Percentiles rank a stretch among this genome's conserved stretches.
Evolutionary conservation across 352 stramenopile species (phyloP).

Genomic region (Phytophthora syringae): DNA sequence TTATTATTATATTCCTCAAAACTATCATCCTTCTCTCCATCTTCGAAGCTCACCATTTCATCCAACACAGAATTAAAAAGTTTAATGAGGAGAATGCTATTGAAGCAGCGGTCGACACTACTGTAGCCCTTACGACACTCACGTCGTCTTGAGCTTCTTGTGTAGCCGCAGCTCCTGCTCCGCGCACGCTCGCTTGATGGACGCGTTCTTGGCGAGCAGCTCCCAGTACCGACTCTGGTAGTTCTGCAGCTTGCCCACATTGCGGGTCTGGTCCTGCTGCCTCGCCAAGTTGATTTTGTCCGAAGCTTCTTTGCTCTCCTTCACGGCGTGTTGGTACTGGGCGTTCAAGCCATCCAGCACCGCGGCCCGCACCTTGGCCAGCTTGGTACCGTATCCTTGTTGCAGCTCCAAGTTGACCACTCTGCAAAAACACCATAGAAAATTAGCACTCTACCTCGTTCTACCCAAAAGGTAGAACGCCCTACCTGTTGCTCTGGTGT

Average conservation of each 20-base stretch:
- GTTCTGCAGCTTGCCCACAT: slow-evolving; percentile 60
- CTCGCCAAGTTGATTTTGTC: slow-evolving; percentile 68
- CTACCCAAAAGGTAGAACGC: slow-evolving; percentile 11
- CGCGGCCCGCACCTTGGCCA: slow-evolving; percentile 65
- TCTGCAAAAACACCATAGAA: slow-evolving; percentile 22
- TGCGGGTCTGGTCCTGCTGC: slow-evolving; percentile 76
- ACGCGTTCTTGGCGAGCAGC: slow-evolving; percentile 68
- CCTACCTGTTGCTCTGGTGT: slow-evolving; percentile 64
- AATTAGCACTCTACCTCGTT: slow-evolving; percentile 12
- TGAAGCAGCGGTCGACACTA: too few relatives aligned
- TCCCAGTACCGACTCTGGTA: slow-evolving; percentile 67
- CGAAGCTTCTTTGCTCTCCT: slow-evolving; percentile 40
- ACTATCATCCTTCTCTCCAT: too few relatives aligned
- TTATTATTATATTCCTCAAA: too few relatives aligned
- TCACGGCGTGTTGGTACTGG: slow-evolving; percentile 54
- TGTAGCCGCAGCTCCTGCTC: slow-evolving; percentile 27
- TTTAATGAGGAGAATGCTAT: too few relatives aligned
- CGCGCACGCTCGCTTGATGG: slow-evolving; percentile 53
- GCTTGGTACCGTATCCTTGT: slow-evolving; percentile 73
- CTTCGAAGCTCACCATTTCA: too few relatives aligned
- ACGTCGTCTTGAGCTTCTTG: slow-evolving; percentile 53
- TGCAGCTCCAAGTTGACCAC: slow-evolving; percentile 80
- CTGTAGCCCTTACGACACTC: too few relatives aligned
- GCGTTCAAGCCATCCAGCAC: slow-evolving; percentile 73
- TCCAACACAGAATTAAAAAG: too few relatives aligned